Evolutionary conservation across 805 yeast genomes (phyloP).

Genomic region (Kodamaea neixiangensis): DNA sequence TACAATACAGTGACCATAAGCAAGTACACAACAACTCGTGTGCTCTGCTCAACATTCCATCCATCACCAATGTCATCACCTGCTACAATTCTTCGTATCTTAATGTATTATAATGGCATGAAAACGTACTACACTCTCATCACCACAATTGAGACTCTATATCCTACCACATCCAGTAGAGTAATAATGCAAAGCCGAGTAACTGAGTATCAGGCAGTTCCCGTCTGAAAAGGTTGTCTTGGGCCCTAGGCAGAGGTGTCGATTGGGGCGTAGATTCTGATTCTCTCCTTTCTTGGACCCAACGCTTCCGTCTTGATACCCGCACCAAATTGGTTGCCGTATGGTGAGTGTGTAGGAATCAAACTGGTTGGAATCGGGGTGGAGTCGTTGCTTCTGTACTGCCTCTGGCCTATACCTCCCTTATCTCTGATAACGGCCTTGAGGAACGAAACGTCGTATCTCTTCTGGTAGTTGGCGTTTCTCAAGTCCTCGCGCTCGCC

Average conservation of each 20-base stretch:
- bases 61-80: too few relatives aligned
- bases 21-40: too few relatives aligned
- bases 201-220: conserved; percentile 4
- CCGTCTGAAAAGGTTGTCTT: not conserved
- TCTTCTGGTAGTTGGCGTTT: conserved; percentile 37
- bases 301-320: conserved; percentile 44
- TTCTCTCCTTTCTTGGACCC: conserved; percentile 48
- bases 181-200: conserved; percentile 7
- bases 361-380: conserved; percentile 31
- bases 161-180: not conserved
- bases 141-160: conserved; percentile 2
- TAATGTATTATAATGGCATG: conserved; percentile 2
- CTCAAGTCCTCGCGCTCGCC: conserved; percentile 35
- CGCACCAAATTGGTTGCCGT: conserved; percentile 43
- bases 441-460: conserved; percentile 44
- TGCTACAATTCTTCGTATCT: not conserved
- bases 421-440: conserved; percentile 44
- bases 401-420: conserved; percentile 48
- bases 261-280: conserved; percentile 42
- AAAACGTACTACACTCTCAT: not conserved
- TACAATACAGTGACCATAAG: too few relatives aligned
- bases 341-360: conserved; percentile 44
- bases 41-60: too few relatives aligned
- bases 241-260: conserved; percentile 8
- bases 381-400: conserved; percentile 34